Base-by-base conservation (phyloP, 495 filamentous ascomycete genomes). In the Trichocladium antarcticum region DNA sequence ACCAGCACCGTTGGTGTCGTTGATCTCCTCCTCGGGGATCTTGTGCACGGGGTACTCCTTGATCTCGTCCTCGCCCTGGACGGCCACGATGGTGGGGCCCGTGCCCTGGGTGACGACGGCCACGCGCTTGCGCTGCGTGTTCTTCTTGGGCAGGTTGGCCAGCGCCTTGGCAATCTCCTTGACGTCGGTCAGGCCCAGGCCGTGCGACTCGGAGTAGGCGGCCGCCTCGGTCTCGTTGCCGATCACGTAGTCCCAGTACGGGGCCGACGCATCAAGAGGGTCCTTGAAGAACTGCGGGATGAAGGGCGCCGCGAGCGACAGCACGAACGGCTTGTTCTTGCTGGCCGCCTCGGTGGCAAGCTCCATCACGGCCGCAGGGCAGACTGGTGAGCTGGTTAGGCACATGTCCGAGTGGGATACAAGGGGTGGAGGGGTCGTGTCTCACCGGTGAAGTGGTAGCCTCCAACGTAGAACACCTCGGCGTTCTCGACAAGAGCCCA, bases 241-340 rank as follows among this genome's bases (percentile, higher is more conserved):
- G 68, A 97, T 84, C 29, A 95, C 74, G 74, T 89, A 95, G 74
- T 99, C 92, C 74, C 85, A 90, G 79, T 94, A 97, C 17, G 82
- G 84, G 9, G 84, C 74, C 2, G 83, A 82, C 54, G 79, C 77
- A 68, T 92, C 88, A 34, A 99, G 76, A 49, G 80, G 86, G 16
- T 95, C 89, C 76, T 95, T 97, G 80, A 96, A 99, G 78, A 95
- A 94, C 67, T 90, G 83, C 32, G 84, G 71, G 55, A 99, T 93
- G 79, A 97, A 99, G 24, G 93, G 92, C 17, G 92, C 92, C 34
- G 84, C 88, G 34, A 98, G 76, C 49, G 85, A 88, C 49, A 98
- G 79, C 60, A 89, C 79, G 70, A 97, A 94, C 43, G 77, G 63
- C 83, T 97, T 97, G 75, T 95, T 82, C 68, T 87, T 80, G 24